Evolutionary conservation across 2,329 filamentous ascomycete genomes (phyloP).

Genomic region (Didymosphaeria variabile): DNA sequence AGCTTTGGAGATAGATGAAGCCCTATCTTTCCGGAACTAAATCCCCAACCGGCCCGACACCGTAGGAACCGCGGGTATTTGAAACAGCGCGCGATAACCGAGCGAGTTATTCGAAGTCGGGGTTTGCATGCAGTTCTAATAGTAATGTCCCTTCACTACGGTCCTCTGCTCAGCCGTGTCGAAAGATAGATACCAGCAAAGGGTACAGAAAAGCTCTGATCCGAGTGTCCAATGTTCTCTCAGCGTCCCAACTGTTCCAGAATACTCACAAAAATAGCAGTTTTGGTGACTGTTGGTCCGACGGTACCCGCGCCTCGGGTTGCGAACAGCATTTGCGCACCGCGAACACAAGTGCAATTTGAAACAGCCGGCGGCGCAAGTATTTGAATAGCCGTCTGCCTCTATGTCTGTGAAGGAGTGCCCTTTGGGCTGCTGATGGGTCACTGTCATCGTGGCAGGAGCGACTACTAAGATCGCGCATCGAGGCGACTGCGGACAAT

Average conservation of each 20-base stretch:
- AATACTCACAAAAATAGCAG: not conserved
- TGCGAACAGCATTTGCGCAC: slow-evolving; percentile 7
- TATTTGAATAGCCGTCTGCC: not conserved
- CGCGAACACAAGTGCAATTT: not conserved
- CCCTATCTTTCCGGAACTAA: not conserved
- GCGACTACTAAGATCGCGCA: not conserved
- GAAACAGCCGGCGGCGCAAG: not conserved
- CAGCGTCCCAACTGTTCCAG: not conserved
- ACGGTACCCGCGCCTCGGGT: slow-evolving; percentile 5
- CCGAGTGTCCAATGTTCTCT: not conserved
- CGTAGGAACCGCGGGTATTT: not conserved
- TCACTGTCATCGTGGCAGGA: not conserved
- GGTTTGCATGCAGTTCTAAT: not conserved
- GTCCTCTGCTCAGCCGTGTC: not conserved
- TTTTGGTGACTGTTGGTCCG: not conserved
- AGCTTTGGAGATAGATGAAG: not conserved
- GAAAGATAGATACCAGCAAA: not conserved
- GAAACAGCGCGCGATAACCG: not conserved
- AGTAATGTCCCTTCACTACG: not conserved
- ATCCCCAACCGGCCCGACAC: not conserved
- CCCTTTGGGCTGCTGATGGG: not conserved
- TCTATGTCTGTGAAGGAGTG: not conserved
- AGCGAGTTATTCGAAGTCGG: not conserved
- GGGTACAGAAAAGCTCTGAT: not conserved
- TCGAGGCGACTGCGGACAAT: not conserved